A percentile compares a stretch with the other conserved stretches of the same genome.
These are phyloP conservation scores for Boeremia lycopersici DNA, from an alignment of 2,329 filamentous ascomycete genomes.

Conservation along the genomic window DNA sequence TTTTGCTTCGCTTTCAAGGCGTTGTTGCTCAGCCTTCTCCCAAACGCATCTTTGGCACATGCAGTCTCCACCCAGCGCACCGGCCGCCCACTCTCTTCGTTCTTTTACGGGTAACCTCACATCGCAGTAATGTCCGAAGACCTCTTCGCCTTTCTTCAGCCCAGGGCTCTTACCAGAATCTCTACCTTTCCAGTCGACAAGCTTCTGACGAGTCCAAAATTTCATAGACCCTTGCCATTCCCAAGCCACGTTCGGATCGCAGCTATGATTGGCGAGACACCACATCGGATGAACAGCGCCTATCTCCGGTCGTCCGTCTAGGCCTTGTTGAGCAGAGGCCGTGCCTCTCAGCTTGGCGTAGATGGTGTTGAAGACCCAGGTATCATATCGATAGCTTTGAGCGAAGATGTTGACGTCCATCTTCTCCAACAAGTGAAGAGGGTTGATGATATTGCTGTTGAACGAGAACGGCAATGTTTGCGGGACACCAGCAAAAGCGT, in stretches of 20 bases:
- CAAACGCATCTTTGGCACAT: conserved; percentile 81
- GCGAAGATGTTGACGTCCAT: conserved; percentile 81
- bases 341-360: conserved; percentile 91
- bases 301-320: conserved; percentile 84
- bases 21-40: conserved; percentile 57
- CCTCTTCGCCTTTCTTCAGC: conserved; percentile 79
- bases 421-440: conserved; percentile 79
- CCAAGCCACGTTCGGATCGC: conserved; percentile 93
- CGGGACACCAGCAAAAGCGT: conserved; percentile 40
- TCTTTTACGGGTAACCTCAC: conserved; percentile 76
- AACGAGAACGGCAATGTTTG: conserved; percentile 80
- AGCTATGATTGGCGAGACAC: conserved; percentile 96
- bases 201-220: conserved; percentile 66
- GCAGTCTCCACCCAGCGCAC: conserved; percentile 87
- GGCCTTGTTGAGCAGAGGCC: conserved; percentile 75
- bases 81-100: conserved; percentile 85
- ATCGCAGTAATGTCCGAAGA: conserved; percentile 95
- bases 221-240: conserved; percentile 85
- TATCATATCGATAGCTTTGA: conserved; percentile 62
- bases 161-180: conserved; percentile 55
- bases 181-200: conserved; percentile 57
- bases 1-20: neutral
- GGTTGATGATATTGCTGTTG: conserved; percentile 73
- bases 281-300: conserved; percentile 94
- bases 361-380: conserved; percentile 88